Percentiles rank a stretch among this genome's conserved stretches.
Conservation (phyloP, 768 basidiomycete genomes). For the Agrocybe pediades region DNA sequence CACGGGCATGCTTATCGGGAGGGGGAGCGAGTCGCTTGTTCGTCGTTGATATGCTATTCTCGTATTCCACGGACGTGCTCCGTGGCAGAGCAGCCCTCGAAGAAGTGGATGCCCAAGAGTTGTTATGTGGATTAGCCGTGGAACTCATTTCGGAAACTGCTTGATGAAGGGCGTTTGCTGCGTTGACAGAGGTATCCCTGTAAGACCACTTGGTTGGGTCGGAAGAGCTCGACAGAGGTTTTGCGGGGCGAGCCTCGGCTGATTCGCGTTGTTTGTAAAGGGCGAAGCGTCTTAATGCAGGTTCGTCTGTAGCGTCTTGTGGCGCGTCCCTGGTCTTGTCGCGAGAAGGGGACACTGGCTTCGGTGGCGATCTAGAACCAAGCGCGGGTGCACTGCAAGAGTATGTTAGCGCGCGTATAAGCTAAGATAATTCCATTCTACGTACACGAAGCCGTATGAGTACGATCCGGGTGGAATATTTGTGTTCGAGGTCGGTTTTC, state of each 20-base stretch:
- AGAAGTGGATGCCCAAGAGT: constrained; percentile 62
- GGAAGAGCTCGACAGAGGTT: constrained; percentile 46
- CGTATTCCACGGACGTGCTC: constrained; percentile 82
- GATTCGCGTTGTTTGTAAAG: constrained; percentile 46
- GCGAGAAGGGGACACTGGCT: constrained; percentile 42
- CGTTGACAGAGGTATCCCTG: constrained; percentile 85
- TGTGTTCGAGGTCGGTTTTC: constrained; percentile 48
- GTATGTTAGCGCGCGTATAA: constrained; percentile 15
- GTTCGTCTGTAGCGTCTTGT: constrained; percentile 37
- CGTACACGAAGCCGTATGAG: constrained; percentile 62
- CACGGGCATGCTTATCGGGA: constrained; percentile 33
- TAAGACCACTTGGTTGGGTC: constrained; percentile 73
- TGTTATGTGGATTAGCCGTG: constrained; percentile 52
- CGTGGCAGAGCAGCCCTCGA: constrained; percentile 54
- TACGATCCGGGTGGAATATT: constrained; percentile 57
- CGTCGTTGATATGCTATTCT: constrained; percentile 58
- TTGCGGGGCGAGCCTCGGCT: constrained; percentile 33
- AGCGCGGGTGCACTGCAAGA: constrained; percentile 54
- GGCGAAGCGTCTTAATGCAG: constrained; percentile 44
- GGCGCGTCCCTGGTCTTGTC: constrained; percentile 28
- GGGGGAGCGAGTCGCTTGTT: constrained; percentile 64
- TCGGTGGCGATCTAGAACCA: constrained; percentile 61
- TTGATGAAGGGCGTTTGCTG: constrained; percentile 78
- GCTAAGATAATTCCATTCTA: constrained; percentile 18
- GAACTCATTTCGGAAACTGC: constrained; percentile 55